Conservation (phyloP, 176 grass and related monocot species). For the Avena insularis region DNA sequence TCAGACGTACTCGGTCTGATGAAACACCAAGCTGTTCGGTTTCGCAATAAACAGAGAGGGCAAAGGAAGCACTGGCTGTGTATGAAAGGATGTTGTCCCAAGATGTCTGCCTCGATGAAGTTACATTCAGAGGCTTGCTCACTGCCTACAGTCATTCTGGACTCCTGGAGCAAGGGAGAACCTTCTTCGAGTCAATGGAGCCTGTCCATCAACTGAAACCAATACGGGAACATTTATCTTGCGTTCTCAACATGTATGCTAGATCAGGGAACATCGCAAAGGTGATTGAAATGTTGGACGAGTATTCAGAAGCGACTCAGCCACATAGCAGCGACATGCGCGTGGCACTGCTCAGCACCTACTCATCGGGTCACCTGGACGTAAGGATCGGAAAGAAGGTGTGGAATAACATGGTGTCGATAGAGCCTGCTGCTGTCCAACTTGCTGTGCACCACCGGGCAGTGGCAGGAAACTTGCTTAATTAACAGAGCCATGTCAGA, state of each 20-base stretch:
- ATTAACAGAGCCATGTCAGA: constrained; percentile 64
- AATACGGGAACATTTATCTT: constrained; percentile 55
- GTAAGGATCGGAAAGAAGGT: constrained; percentile 17
- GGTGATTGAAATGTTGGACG: constrained; percentile 35
- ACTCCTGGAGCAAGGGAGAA: constrained; percentile 51
- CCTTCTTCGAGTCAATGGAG: constrained; percentile 51
- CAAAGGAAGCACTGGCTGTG: constrained; percentile 37
- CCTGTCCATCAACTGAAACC: constrained; percentile 44
- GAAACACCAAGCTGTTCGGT: constrained; percentile 67
- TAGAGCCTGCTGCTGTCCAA: constrained; percentile 56
- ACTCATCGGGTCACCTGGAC: constrained; percentile 1
- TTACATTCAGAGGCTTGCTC: constrained; percentile 60
- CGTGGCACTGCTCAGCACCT: constrained; percentile 55
- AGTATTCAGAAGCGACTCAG: not conserved
- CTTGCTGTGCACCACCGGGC: constrained; percentile 47
- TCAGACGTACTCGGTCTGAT: constrained; percentile 57
- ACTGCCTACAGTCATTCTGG: constrained; percentile 67
- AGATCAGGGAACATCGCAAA: constrained; percentile 50
- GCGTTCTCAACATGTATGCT: constrained; percentile 63
- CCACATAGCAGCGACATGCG: not conserved
- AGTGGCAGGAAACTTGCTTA: no score
- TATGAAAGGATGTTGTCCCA: constrained; percentile 47
- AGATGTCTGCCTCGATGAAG: constrained; percentile 44
- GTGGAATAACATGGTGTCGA: constrained; percentile 9
- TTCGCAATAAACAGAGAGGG: constrained; percentile 50